Conservation (phyloP, 805 yeast genomes). For the Kockiozyma suomiensis region DNA sequence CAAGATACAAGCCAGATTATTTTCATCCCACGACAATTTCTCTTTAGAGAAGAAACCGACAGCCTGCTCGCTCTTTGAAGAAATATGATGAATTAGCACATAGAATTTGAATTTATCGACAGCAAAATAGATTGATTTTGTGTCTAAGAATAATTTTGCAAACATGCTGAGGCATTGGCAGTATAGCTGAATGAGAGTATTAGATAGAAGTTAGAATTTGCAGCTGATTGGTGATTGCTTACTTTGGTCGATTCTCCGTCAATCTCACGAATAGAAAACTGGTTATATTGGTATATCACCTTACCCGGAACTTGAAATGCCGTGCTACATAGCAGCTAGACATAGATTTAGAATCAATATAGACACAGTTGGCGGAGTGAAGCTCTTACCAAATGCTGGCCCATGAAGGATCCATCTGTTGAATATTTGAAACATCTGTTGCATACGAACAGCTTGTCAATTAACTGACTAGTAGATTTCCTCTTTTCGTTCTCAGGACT, state of each 20-base stretch:
- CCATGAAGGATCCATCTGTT: constrained; percentile 49
- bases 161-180: constrained; percentile 83
- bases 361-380: neutral
- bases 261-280: constrained; percentile 62
- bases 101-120: constrained; percentile 81
- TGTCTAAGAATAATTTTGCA: constrained; percentile 85
- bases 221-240: neutral
- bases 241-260: constrained; percentile 60
- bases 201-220: neutral
- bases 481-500: constrained; percentile 6
- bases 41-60: constrained; percentile 96
- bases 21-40: constrained; percentile 68
- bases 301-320: constrained; percentile 58
- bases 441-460: constrained; percentile 62
- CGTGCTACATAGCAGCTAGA: constrained; percentile 38
- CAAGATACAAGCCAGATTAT: constrained; percentile 88
- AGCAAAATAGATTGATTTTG: constrained; percentile 82
- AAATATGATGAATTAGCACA: constrained; percentile 45
- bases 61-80: constrained; percentile 47
- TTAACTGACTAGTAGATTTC: constrained; percentile 16
- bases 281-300: constrained; percentile 64
- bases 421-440: constrained; percentile 84
- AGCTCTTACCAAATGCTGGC: constrained; percentile 48
- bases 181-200: constrained; percentile 48
- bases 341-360: neutral